Evolutionary conservation across 495 filamentous ascomycete genomes (phyloP).

Genomic region (Thozetella sp.): DNA sequence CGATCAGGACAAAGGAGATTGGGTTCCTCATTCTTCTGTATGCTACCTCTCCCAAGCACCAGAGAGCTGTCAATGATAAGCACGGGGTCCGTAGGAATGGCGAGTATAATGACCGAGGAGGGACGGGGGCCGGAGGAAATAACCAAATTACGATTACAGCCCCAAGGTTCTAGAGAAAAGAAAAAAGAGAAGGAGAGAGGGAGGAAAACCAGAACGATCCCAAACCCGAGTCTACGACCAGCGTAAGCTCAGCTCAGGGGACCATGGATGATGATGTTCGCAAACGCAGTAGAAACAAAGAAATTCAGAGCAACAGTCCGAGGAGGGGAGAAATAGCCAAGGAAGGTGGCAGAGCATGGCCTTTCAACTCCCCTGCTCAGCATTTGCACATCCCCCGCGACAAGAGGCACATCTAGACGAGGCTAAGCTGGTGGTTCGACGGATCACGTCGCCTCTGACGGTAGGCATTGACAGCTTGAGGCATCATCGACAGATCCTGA

Average conservation of each 20-base stretch:
- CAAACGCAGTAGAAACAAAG: too few relatives aligned
- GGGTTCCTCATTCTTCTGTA: slow-evolving; percentile 7
- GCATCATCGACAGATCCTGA: neutral
- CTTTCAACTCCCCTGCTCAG: neutral
- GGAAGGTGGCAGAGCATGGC: neutral
- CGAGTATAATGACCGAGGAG: neutral
- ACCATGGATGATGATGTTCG: neutral
- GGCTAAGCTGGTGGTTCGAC: neutral
- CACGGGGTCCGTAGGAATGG: too few relatives aligned
- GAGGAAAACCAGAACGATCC: slow-evolving; percentile 1
- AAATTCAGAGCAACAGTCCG: neutral
- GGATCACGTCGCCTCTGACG: neutral
- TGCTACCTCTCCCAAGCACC: too few relatives aligned
- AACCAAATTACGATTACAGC: neutral
- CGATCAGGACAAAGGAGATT: neutral
- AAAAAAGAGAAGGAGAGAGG: neutral
- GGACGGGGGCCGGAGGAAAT: neutral
- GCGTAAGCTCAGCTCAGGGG: neutral
- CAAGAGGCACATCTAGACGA: neutral
- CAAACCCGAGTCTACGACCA: neutral
- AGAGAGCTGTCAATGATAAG: too few relatives aligned
- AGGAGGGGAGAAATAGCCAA: neutral
- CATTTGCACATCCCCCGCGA: neutral
- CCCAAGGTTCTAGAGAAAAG: neutral
- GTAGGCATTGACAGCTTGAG: neutral